Evolutionary conservation across 495 filamentous ascomycete genomes (phyloP).

Genomic region (Hypoxylon lienhwacheense): DNA sequence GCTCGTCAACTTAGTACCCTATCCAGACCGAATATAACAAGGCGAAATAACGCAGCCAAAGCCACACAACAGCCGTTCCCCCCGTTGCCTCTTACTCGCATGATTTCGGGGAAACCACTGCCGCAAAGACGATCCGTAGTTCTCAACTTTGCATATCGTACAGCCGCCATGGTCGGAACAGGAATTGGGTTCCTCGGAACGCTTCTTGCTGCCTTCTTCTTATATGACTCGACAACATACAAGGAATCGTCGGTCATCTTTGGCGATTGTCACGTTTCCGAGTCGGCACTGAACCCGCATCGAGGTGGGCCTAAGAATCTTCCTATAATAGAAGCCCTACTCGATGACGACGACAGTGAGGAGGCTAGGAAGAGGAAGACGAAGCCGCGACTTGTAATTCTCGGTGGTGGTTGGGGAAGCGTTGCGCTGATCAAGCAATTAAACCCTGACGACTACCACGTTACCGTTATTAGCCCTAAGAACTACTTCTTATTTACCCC

Average conservation of each 20-base stretch:
- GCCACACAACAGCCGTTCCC: slow-evolving; percentile 18
- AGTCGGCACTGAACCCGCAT: slow-evolving; percentile 76
- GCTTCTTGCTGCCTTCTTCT: slow-evolving; percentile 77
- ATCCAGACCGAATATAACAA: slow-evolving; percentile 19
- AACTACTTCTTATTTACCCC: slow-evolving; percentile 99
- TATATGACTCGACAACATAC: slow-evolving; percentile 94
- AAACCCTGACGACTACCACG: slow-evolving; percentile 86
- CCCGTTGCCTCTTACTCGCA: slow-evolving; percentile 30
- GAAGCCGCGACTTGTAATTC: slow-evolving; percentile 87
- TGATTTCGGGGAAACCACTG: slow-evolving; percentile 53
- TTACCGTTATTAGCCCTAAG: slow-evolving; percentile 88
- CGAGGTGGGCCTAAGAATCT: slow-evolving; percentile 94
- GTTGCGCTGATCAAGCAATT: slow-evolving; percentile 89
- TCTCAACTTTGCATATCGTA: slow-evolving; percentile 55
- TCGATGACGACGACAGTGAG: slow-evolving; percentile 83
- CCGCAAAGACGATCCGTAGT: slow-evolving; percentile 47
- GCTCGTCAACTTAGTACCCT: slow-evolving; percentile 22
- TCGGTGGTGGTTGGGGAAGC: slow-evolving; percentile 95
- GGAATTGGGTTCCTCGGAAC: slow-evolving; percentile 49
- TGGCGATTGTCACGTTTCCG: slow-evolving; percentile 77
- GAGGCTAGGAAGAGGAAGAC: slow-evolving; percentile 68
- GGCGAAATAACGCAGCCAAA: slow-evolving; percentile 14
- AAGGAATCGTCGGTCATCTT: slow-evolving; percentile 59
- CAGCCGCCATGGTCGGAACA: slow-evolving; percentile 53
- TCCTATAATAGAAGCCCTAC: slow-evolving; percentile 80